phyloP scores from a whole-genome alignment of 352 stramenopile genomes.

The Globisporangium solare region DNA sequence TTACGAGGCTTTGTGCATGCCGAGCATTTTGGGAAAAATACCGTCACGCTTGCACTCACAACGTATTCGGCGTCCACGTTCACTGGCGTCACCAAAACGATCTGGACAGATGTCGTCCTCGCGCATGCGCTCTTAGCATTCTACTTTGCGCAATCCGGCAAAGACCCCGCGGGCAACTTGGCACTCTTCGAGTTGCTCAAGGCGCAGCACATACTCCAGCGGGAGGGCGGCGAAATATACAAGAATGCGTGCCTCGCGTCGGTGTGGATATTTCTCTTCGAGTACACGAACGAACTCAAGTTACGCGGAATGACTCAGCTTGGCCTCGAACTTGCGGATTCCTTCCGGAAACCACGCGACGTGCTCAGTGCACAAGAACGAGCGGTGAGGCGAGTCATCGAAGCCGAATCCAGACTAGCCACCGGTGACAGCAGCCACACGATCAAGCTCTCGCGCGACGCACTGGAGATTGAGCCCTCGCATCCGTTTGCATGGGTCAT shows the following conservation, averaged over 20 bases:
- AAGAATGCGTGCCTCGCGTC: constrained; percentile 29
- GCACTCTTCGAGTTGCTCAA: constrained; percentile 61
- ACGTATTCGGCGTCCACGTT: constrained; percentile 12
- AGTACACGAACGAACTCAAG: constrained; percentile 38
- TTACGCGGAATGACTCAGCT: constrained; percentile 30
- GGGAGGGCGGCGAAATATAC: constrained; percentile 10
- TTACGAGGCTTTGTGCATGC: constrained; percentile 37
- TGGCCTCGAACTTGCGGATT: constrained; percentile 35
- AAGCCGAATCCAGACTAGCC: constrained; percentile 34
- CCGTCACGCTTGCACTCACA: constrained; percentile 21
- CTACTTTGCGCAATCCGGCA: constrained; percentile 40
- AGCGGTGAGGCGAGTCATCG: constrained; percentile 42
- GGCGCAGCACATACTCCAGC: constrained; percentile 37
- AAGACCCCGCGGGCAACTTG: constrained; percentile 57
- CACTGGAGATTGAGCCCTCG: constrained; percentile 48
- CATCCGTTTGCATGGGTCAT: constrained; percentile 56
- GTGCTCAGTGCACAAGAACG: constrained; percentile 40
- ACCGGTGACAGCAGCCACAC: constrained; percentile 20
- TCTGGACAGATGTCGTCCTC: constrained; percentile 20
- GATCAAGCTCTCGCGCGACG: constrained; percentile 40
- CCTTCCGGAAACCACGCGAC: constrained; percentile 27
- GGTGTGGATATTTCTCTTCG: constrained; percentile 58
- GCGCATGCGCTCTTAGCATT: constrained; percentile 61
- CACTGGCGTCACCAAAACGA: background rate
- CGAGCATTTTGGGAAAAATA: constrained; percentile 43